These are phyloP conservation scores for Lepraria neglecta DNA, from an alignment of 495 filamentous ascomycete species.

Conservation along the genomic window DNA sequence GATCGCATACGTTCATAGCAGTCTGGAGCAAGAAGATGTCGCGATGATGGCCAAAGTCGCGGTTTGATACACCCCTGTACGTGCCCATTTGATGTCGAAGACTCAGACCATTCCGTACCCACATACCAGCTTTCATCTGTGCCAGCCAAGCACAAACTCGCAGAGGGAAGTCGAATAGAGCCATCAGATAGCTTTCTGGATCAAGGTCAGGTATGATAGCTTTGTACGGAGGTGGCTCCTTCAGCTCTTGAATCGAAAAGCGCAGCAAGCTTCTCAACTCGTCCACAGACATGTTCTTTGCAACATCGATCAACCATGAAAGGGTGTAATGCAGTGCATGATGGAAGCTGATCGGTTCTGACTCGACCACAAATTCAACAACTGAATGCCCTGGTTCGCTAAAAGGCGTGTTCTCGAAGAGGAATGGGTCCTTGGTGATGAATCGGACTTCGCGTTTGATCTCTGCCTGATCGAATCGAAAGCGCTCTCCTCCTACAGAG, in stretches of 20 bases:
- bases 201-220: constrained; percentile 33
- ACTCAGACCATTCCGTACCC: constrained; percentile 95
- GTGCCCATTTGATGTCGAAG: constrained; percentile 90
- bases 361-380: constrained; percentile 80
- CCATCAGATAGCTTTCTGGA: constrained; percentile 72
- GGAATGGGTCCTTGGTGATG: constrained; percentile 52
- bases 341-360: constrained; percentile 92
- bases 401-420: constrained; percentile 28
- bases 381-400: constrained; percentile 50
- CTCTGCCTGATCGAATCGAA: constrained; percentile 78
- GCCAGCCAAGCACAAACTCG: constrained; percentile 92
- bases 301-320: constrained; percentile 95
- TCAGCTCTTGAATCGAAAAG: constrained; percentile 55
- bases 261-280: constrained; percentile 59
- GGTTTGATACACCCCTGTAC: constrained; percentile 77
- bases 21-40: constrained; percentile 94
- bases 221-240: constrained; percentile 50
- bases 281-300: constrained; percentile 62
- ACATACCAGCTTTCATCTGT: constrained; percentile 97
- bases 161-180: constrained; percentile 86
- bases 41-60: constrained; percentile 87
- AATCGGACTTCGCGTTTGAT: constrained; percentile 78
- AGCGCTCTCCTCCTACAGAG: constrained; percentile 82
- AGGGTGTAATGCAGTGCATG: constrained; percentile 93
- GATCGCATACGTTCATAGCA: constrained; percentile 78